phyloP scores from a whole-genome alignment of 139 green algal genomes.

The Deuterostichococcus epilithicus region DNA sequence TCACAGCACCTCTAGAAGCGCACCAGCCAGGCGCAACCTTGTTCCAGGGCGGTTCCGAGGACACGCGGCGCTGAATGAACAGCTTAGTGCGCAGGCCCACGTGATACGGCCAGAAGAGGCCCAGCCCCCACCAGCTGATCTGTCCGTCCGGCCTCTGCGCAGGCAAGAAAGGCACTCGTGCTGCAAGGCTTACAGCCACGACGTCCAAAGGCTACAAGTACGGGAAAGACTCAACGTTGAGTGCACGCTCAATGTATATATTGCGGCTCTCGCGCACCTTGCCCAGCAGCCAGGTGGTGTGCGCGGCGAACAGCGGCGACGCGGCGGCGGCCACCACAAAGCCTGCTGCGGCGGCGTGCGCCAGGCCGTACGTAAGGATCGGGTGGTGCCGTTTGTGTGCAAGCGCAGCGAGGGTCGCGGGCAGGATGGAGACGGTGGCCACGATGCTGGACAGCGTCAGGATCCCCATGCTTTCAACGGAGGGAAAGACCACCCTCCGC shows the following conservation, averaged over 20 bases:
- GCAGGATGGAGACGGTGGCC: background rate
- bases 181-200: no score
- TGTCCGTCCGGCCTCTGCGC: slow-evolving; percentile 18
- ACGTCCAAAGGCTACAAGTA: no score
- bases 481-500: no score
- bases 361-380: slow-evolving; percentile 18
- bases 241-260: background rate
- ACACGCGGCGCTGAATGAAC: slow-evolving; percentile 21
- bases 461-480: background rate
- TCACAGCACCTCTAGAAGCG: no score
- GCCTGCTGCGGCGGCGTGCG: slow-evolving; percentile 29
- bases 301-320: slow-evolving; percentile 18
- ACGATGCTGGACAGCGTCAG: slow-evolving; percentile 9
- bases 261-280: slow-evolving; percentile 32
- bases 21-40: slow-evolving; percentile 34
- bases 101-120: slow-evolving; percentile 56
- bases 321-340: slow-evolving; percentile 38
- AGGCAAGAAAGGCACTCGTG: background rate
- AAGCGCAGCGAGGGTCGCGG: slow-evolving; percentile 1
- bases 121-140: slow-evolving; percentile 28
- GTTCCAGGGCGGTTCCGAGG: slow-evolving; percentile 39
- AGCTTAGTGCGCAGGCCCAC: slow-evolving; percentile 50
- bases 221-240: background rate
- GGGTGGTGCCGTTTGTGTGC: background rate
- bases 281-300: slow-evolving; percentile 45